Percentiles rank a stretch among this genome's conserved stretches.
These are phyloP conservation scores for Chalciporus chontae DNA, from an alignment of 768 basidiomycete genomes.

Conservation along the genomic window DNA sequence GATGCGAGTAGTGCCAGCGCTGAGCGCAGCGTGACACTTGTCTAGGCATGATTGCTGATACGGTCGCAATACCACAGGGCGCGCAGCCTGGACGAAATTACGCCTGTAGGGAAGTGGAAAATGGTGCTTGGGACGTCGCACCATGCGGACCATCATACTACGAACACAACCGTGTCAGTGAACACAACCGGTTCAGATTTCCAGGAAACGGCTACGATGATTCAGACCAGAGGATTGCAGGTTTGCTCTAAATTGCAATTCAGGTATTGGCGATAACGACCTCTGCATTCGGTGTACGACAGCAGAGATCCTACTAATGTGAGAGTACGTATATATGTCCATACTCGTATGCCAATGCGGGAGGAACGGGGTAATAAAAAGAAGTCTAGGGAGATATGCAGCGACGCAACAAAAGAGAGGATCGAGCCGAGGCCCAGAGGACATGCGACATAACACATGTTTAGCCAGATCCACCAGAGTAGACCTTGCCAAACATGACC, in stretches of 20 bases:
- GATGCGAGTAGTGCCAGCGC: conserved; percentile 64
- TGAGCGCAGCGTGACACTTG: conserved; percentile 71
- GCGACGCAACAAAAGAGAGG: conserved; percentile 23
- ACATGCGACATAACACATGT: conserved; percentile 8
- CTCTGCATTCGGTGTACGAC: conserved; percentile 17
- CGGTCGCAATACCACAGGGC: conserved; percentile 57
- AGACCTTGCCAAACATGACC: conserved; percentile 97
- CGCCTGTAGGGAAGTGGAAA: conserved; percentile 3
- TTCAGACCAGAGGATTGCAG: not conserved
- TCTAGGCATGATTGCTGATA: conserved; percentile 83
- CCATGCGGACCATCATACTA: not conserved
- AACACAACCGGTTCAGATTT: too few species aligned
- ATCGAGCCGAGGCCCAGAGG: conserved; percentile 30
- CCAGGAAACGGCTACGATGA: too few species aligned
- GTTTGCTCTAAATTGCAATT: not conserved
- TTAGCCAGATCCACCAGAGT: conserved; percentile 76
- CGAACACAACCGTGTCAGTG: too few species aligned
- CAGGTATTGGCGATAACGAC: not conserved
- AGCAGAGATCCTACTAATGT: conserved; percentile 17
- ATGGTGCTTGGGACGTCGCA: not conserved
- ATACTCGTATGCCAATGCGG: conserved; percentile 20
- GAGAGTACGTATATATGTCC: conserved; percentile 21
- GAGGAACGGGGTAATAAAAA: conserved; percentile 30
- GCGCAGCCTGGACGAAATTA: not conserved
- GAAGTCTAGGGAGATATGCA: conserved; percentile 32